A percentile compares a stretch with the other conserved stretches of the same genome.
phyloP scores from a whole-genome alignment of 2,329 filamentous ascomycete species.

The Neonectria hederae region DNA sequence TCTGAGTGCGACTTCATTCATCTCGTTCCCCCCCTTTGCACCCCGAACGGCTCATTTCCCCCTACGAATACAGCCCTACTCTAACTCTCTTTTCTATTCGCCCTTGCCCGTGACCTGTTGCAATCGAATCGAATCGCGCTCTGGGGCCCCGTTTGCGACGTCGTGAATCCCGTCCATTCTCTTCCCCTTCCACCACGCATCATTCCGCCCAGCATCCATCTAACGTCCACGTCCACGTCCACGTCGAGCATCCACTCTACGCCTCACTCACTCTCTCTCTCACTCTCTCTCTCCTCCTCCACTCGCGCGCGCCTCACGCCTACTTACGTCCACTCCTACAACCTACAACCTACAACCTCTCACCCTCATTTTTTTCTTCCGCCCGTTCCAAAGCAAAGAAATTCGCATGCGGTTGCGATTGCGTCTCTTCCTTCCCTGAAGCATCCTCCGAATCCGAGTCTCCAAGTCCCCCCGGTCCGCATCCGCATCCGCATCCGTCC shows the following conservation, averaged over 20 bases:
- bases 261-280: neutral
- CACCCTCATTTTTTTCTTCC: neutral
- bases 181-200: neutral
- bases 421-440: neutral
- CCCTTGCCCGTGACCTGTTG: neutral
- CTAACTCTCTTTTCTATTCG: neutral
- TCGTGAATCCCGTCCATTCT: neutral
- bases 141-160: neutral
- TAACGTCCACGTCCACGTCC: neutral
- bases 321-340: neutral
- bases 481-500: slow-evolving; percentile 17
- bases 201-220: neutral
- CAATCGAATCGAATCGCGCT: neutral
- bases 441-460: slow-evolving; percentile 8
- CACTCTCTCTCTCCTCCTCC: neutral
- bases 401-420: slow-evolving; percentile 21
- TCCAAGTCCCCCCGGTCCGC: slow-evolving; percentile 6
- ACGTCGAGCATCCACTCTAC: neutral
- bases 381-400: slow-evolving; percentile 13
- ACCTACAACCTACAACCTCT: too few relatives aligned
- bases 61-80: neutral
- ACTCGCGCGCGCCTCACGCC: neutral
- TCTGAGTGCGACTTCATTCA: slow-evolving; percentile 14
- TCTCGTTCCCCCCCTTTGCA: slow-evolving; percentile 11
- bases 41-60: slow-evolving; percentile 32